Evolutionary conservation across 495 filamentous ascomycete genomes (phyloP).

Genomic region (Daldinia loculata): DNA sequence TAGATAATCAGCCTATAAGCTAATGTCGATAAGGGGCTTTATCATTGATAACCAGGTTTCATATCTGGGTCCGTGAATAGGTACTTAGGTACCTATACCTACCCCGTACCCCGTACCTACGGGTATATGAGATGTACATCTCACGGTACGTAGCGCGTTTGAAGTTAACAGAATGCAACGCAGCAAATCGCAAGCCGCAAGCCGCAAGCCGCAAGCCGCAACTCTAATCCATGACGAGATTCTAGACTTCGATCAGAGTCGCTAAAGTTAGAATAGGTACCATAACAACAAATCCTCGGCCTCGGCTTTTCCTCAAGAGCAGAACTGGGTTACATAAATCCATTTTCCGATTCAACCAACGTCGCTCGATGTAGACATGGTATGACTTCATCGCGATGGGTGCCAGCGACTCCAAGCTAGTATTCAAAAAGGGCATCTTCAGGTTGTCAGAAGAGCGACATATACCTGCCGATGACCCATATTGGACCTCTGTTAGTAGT

Average conservation of each 20-base stretch:
- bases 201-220: constrained; percentile 7
- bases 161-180: constrained; percentile 19
- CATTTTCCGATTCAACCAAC: constrained; percentile 11
- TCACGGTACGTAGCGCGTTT: constrained; percentile 1
- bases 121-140: too few relatives aligned
- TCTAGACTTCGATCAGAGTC: constrained; percentile 5
- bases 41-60: not conserved
- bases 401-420: constrained; percentile 98
- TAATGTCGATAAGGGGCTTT: too few relatives aligned
- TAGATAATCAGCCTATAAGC: too few relatives aligned
- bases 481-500: constrained; percentile 86
- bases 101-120: not conserved
- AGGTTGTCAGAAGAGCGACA: constrained; percentile 88
- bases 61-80: not conserved
- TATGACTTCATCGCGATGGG: constrained; percentile 70
- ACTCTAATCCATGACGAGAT: constrained; percentile 7
- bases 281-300: not conserved
- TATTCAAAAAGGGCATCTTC: constrained; percentile 99
- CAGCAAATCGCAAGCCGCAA: constrained; percentile 6
- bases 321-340: constrained; percentile 3
- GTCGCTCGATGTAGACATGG: constrained; percentile 41
- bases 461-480: constrained; percentile 87
- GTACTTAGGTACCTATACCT: not conserved
- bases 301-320: not conserved
- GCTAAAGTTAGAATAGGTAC: not conserved